Conservation (phyloP, 768 basidiomycete genomes). For the Mycena crocata region DNA sequence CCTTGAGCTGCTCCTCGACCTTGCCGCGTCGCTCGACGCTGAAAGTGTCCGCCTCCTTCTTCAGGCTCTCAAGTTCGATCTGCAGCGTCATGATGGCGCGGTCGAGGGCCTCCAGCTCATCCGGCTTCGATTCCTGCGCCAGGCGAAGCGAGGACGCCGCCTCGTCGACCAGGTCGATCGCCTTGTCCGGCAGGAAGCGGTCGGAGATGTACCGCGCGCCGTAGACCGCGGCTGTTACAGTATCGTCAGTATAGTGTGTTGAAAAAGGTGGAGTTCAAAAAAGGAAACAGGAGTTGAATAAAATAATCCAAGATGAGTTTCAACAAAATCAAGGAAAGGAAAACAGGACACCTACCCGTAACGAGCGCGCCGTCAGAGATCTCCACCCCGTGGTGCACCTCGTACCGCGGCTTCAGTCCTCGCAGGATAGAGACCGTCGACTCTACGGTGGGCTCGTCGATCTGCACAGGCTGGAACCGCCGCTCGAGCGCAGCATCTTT, state of each 20-base stretch:
- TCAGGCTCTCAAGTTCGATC: slow-evolving; percentile 90
- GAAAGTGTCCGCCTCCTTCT: slow-evolving; percentile 89
- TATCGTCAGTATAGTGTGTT: no score
- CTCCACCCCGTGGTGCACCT: slow-evolving; percentile 94
- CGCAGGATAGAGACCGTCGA: slow-evolving; percentile 89
- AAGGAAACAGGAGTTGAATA: no score
- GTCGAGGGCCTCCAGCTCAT: slow-evolving; percentile 84
- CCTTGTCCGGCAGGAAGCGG: slow-evolving; percentile 91
- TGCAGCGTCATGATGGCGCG: slow-evolving; percentile 88
- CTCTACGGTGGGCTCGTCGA: slow-evolving; percentile 90
- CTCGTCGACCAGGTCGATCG: slow-evolving; percentile 93
- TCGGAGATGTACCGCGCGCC: slow-evolving; percentile 88
- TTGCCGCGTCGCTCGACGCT: slow-evolving; percentile 77
- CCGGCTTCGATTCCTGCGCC: slow-evolving; percentile 90
- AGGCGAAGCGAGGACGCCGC: slow-evolving; percentile 89
- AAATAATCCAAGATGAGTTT: no score
- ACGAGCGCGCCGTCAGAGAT: slow-evolving; percentile 91
- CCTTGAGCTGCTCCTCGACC: slow-evolving; percentile 72
- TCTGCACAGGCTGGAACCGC: slow-evolving; percentile 89
- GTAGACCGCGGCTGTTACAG: slow-evolving; percentile 83
- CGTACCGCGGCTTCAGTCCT: slow-evolving; percentile 85
- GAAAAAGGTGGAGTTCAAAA: no score
- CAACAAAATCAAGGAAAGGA: no score
- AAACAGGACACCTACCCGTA: slow-evolving; percentile 64
- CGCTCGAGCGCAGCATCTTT: slow-evolving; percentile 93